These are phyloP conservation scores for Fusarium coicis DNA, from an alignment of 2,329 filamentous ascomycete genomes.

Conservation along the genomic window DNA sequence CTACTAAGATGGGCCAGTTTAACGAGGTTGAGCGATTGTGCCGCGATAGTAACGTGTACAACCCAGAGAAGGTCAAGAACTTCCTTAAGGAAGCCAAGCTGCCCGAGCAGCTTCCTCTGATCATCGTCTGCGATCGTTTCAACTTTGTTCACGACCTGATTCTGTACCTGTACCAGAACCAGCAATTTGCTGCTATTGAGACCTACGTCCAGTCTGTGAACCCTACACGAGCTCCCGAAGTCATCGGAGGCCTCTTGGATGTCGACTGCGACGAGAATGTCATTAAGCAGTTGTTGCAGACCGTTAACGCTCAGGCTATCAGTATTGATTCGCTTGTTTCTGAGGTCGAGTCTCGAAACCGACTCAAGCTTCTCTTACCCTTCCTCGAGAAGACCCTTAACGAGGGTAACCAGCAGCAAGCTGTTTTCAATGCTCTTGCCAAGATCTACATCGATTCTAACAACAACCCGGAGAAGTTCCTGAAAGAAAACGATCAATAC, in stretches of 20 bases:
- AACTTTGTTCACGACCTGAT: constrained; percentile 98
- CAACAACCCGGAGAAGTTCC: constrained; percentile 96
- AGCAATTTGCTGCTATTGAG: constrained; percentile 99
- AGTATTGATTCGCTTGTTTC: constrained; percentile 93
- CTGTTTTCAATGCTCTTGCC: constrained; percentile 94
- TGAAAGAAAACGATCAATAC: constrained; percentile 97
- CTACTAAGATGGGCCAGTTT: constrained; percentile 91
- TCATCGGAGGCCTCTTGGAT: constrained; percentile 92
- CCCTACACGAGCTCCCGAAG: constrained; percentile 87
- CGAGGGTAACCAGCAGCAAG: constrained; percentile 93
- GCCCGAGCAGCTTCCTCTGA: constrained; percentile 91
- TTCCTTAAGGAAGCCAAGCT: constrained; percentile 97
- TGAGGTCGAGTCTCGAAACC: constrained; percentile 96
- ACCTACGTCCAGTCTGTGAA: constrained; percentile 98
- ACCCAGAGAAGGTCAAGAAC: constrained; percentile 97
- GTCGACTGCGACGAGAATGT: constrained; percentile 97
- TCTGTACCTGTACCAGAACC: constrained; percentile 97
- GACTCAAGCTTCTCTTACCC: constrained; percentile 92
- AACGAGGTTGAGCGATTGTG: constrained; percentile 98
- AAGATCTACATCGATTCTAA: constrained; percentile 99
- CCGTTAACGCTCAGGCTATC: constrained; percentile 84
- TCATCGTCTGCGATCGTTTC: constrained; percentile 99
- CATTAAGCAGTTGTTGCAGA: constrained; percentile 90
- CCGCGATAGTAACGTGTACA: constrained; percentile 89
- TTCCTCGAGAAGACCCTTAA: constrained; percentile 95